Conservation (phyloP, 2,329 filamentous ascomycete species). For the Pseudogymnoascus sp. region DNA sequence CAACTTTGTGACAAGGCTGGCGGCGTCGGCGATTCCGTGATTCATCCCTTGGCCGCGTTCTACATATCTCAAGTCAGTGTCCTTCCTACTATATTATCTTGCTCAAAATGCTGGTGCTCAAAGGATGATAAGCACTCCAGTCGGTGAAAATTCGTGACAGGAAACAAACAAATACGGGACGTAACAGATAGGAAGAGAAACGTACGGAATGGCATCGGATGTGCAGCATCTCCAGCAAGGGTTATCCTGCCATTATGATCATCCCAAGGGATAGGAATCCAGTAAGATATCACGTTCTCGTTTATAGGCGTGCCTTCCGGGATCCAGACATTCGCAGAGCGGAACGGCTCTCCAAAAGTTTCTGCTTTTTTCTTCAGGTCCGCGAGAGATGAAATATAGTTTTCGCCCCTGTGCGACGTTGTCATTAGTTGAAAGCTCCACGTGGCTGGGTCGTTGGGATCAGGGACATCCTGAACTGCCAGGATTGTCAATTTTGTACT, state of each 20-base stretch:
- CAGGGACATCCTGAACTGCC: slow-evolving; percentile 12
- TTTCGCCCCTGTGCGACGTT: slow-evolving; percentile 15
- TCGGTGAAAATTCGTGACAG: neutral
- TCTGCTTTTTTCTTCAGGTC: slow-evolving; percentile 16
- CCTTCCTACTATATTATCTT: neutral
- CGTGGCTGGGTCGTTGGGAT: slow-evolving; percentile 16
- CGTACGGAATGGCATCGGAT: slow-evolving; percentile 43
- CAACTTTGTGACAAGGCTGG: slow-evolving; percentile 4
- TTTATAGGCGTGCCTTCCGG: slow-evolving; percentile 16
- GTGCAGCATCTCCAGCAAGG: slow-evolving; percentile 45
- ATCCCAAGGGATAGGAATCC: slow-evolving; percentile 34
- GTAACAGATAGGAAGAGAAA: neutral
- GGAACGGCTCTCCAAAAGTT: slow-evolving; percentile 16
- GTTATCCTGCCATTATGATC: slow-evolving; percentile 37
- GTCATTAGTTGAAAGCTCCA: slow-evolving; percentile 22
- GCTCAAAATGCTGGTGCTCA: neutral
- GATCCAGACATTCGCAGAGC: slow-evolving; percentile 15
- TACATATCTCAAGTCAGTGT: neutral
- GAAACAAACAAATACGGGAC: neutral
- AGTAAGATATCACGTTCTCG: slow-evolving; percentile 21
- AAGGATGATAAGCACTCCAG: neutral
- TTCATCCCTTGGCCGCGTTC: slow-evolving; percentile 40
- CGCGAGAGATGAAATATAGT: neutral
- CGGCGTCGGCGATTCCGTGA: slow-evolving; percentile 35
- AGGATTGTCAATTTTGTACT: slow-evolving; percentile 4